These are phyloP conservation scores for Lasiosphaeria hispida DNA, from an alignment of 495 filamentous ascomycete species.

Conservation along the genomic window DNA sequence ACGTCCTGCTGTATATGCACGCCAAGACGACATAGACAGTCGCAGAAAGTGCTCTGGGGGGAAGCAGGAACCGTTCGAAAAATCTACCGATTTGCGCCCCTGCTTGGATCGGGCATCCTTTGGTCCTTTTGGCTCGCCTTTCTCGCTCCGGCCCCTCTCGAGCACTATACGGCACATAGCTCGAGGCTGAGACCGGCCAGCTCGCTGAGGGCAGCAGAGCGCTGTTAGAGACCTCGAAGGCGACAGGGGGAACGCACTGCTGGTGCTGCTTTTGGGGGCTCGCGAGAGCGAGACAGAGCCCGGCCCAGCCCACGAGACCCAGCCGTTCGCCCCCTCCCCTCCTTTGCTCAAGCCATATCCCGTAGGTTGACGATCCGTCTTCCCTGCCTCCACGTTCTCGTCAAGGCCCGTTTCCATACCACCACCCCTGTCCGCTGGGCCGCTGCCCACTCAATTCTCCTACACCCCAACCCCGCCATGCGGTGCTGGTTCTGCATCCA, in stretches of 20 bases:
- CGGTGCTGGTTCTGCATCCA: constrained; percentile 35
- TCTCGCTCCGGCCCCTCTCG: constrained; percentile 32
- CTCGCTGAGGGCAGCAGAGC: too few species aligned
- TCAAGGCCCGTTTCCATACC: constrained; percentile 30
- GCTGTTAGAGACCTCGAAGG: background rate
- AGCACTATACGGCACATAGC: constrained; percentile 39
- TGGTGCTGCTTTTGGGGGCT: constrained; percentile 12
- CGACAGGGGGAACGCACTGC: constrained; percentile 1
- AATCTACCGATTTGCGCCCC: constrained; percentile 33
- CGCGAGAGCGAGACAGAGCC: constrained; percentile 17
- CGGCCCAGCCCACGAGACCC: constrained; percentile 9
- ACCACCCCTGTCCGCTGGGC: constrained; percentile 30
- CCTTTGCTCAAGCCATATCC: constrained; percentile 18
- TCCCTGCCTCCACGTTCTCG: constrained; percentile 35
- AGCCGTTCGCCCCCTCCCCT: constrained; percentile 10
- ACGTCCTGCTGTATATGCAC: constrained; percentile 33
- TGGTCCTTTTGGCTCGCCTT: constrained; percentile 34
- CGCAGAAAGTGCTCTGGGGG: constrained; percentile 25
- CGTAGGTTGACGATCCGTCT: constrained; percentile 33
- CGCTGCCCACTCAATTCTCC: constrained; percentile 23
- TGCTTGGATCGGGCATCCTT: constrained; percentile 37
- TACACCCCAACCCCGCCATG: constrained; percentile 41
- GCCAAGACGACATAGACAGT: constrained; percentile 35
- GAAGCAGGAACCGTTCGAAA: constrained; percentile 34
- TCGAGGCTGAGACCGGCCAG: constrained; percentile 19